These are phyloP conservation scores for Silene latifolia DNA, from an alignment of 148 eudicot genomes.

Conservation along the genomic window DNA sequence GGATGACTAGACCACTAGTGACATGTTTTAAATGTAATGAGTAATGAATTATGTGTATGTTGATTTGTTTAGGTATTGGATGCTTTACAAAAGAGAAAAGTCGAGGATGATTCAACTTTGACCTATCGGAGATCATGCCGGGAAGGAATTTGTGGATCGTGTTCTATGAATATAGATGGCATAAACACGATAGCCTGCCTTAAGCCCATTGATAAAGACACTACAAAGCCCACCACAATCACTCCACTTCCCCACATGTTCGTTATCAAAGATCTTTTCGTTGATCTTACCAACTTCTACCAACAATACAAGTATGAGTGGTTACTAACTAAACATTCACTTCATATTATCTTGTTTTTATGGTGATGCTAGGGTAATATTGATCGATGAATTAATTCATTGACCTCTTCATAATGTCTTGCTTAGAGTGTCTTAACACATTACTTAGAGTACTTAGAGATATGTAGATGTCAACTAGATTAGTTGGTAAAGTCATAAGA, in stretches of 20 bases:
- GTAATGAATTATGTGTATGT: no score
- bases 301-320: constrained; percentile 65
- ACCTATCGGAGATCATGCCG: constrained; percentile 75
- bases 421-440: no score
- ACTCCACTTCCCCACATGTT: constrained; percentile 86
- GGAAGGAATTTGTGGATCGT: constrained; percentile 89
- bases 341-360: no score
- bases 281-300: constrained; percentile 78
- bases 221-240: constrained; percentile 47
- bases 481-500: no score
- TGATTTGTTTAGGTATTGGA: constrained; percentile 47
- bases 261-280: constrained; percentile 80
- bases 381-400: no score
- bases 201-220: constrained; percentile 64
- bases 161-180: constrained; percentile 85
- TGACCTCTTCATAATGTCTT: no score
- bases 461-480: no score
- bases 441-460: no score
- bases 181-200: constrained; percentile 76
- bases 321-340: no score
- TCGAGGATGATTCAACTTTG: constrained; percentile 63
- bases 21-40: no score
- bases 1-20: no score
- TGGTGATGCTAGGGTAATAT: no score
- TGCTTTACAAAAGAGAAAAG: constrained; percentile 68